Base-by-base conservation (phyloP, 1,284 basidiomycete genomes). In the Inonotus hispidus region DNA sequence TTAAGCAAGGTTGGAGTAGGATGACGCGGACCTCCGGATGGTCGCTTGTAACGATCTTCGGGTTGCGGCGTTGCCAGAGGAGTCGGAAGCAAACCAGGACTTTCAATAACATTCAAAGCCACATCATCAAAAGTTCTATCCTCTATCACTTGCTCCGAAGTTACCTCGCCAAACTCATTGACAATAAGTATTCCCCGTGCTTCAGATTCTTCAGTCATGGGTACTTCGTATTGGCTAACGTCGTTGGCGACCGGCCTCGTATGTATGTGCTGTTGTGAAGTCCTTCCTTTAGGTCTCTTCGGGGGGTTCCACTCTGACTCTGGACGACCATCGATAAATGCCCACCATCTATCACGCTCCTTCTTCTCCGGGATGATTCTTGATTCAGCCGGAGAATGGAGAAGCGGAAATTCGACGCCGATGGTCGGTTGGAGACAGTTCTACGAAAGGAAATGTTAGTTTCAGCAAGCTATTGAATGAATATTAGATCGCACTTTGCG, bases 291-390 rank as follows among this genome's bases (percentile, higher is more conserved):
- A 16, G 65, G 63, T 53, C 65, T 67, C 59, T 80, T 83, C 19
- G 79, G 76, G 38, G 79, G 77, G 68, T 79, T 80, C 88, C 88
- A 90, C 52, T 81, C 81, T 46, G 77, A 77, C 67, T 84, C 80
- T n/a, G 87, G 84, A 65, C 77, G 76, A 27, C 89, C 89, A 47
- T 81, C 73, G 2, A 92, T 71, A 65, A 86, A 92, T n/a, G 79
- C 79, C 89, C 90, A 91, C 89, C 88, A 92, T 16, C 76, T 71
- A 66, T 88, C 85, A 57, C 88, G 78, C 60, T 88, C 82, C 68
- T 82, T 84, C 69, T 79, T 85, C 54, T 88, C 84, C 21, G 89
- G 88, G 65, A 90, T 79, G 37, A 78, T 60, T 63, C 73, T 79
- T 32, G 63, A 71, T 41, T 59, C 54, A 32, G 65, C 61, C 19